phyloP scores from a whole-genome alignment of 225 moss, liverwort and hornwort species.

The Pleurozium schreberi region DNA sequence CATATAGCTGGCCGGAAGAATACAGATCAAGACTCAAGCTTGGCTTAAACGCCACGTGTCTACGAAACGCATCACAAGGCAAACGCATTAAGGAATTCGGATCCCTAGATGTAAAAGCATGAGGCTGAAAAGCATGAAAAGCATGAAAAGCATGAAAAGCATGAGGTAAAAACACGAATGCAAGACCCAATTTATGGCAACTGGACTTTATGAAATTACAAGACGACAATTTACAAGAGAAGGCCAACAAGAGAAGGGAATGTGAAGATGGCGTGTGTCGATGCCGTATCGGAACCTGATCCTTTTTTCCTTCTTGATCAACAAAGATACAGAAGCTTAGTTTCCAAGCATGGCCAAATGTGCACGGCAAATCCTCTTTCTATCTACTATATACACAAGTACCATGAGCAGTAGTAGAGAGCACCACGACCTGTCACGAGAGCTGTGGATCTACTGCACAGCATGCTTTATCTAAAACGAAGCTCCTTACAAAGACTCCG shows the following conservation, averaged over 20 bases:
- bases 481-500: background rate
- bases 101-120: background rate
- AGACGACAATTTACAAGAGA: background rate
- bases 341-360: background rate
- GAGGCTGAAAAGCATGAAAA: background rate
- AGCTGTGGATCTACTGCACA: background rate
- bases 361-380: constrained; percentile 2
- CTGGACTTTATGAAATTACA: background rate
- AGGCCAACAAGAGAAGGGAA: background rate
- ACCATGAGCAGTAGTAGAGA: constrained; percentile 4
- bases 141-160: too few species aligned
- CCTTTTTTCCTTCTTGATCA: constrained; percentile 1
- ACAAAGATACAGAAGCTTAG: background rate
- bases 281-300: background rate
- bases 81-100: background rate
- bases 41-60: background rate
- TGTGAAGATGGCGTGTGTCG: background rate
- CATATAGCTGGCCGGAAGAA: background rate
- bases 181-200: background rate
- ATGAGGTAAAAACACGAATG: background rate
- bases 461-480: background rate
- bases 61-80: background rate
- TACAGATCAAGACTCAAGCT: background rate
- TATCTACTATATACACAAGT: constrained; percentile 27
- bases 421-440: background rate